Base-by-base conservation (phyloP, 441 rosid genomes). In the Pelargonium citronellum region DNA sequence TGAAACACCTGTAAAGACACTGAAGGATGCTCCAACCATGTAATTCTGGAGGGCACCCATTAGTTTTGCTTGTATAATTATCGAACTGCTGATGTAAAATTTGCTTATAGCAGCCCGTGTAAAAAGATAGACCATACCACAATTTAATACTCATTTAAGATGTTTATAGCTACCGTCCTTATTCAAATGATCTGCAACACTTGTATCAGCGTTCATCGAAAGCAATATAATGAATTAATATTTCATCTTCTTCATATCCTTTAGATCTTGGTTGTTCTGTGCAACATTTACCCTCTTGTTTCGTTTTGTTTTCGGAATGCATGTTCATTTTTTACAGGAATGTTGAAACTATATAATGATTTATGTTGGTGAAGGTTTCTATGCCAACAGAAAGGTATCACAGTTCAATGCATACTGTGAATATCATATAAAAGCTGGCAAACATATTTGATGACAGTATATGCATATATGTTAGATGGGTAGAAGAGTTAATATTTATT, bases 1-100 rank as follows among this genome's bases (percentile, higher is more conserved):
- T 6, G 71, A 77, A 69, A 27, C 83, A 39, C 72, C 83, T 2
- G 81, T 77, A 57, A 71, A 67, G 49, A 74, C 34, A 15, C 70
- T 44, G 27, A 73, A 78, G 61, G 76, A 74, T 46, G 64, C 66
- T 68, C 47, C 79, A 46, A 3, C 75, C 6, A 16, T 67, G n/a
- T 60, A 66, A 58, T 51, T 71, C 79, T 16, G 64, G 22, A 39
- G 74, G 74, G 76, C 17, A 66, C 53, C 75, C 37, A 64, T 20
- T 67, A 24, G 71, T 74, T 80, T 30, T 78, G 80, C 74, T 78
- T 77, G 27, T 70, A 57, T 47, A 62, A 37, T 72, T 16, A 41
- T 55, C 16, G 20, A 20, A n/a, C 24, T 67, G 27, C 16, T 30
- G 11, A 67, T 22, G 1, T 67, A 49, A 46, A 39, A 7, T 53